phyloP scores from a whole-genome alignment of 352 stramenopile genomes.

The Globisporangium paroecandrum region DNA sequence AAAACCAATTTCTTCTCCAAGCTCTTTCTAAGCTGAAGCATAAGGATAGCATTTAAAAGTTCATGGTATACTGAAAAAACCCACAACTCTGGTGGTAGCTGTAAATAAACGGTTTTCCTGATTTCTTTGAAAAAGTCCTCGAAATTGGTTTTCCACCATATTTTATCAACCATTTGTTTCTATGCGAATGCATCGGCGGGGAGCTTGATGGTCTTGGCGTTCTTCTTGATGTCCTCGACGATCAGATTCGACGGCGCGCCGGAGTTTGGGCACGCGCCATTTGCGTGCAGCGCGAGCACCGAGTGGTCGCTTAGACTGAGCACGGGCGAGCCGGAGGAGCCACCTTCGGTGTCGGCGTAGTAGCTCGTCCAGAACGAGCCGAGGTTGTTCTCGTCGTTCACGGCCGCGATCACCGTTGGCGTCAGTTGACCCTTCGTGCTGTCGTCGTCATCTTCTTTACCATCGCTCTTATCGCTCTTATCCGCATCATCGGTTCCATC shows the following conservation, averaged over 20 bases:
- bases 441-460: neutral
- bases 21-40: neutral
- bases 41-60: too few species aligned
- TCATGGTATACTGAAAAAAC: neutral
- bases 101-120: neutral
- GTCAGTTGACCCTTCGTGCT: neutral
- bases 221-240: slow-evolving; percentile 33
- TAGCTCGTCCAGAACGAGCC: slow-evolving; percentile 42
- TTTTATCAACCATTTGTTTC: neutral
- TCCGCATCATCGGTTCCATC: slow-evolving; percentile 4
- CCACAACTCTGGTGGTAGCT: neutral
- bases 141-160: neutral
- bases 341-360: slow-evolving; percentile 40
- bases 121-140: neutral
- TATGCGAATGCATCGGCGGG: slow-evolving; percentile 38
- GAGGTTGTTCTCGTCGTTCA: slow-evolving; percentile 23
- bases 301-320: slow-evolving; percentile 35
- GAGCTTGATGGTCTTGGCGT: slow-evolving; percentile 22
- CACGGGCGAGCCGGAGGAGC: slow-evolving; percentile 46
- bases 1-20: slow-evolving; percentile 2
- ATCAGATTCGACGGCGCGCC: slow-evolving; percentile 37
- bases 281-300: slow-evolving; percentile 48
- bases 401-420: slow-evolving; percentile 19
- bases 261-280: slow-evolving; percentile 43
- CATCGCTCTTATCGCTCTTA: neutral